Percentiles rank a stretch among this genome's conserved stretches.
phyloP scores from a whole-genome alignment of 768 basidiomycete species.

The Pseudohyphozyma bogoriensis region DNA sequence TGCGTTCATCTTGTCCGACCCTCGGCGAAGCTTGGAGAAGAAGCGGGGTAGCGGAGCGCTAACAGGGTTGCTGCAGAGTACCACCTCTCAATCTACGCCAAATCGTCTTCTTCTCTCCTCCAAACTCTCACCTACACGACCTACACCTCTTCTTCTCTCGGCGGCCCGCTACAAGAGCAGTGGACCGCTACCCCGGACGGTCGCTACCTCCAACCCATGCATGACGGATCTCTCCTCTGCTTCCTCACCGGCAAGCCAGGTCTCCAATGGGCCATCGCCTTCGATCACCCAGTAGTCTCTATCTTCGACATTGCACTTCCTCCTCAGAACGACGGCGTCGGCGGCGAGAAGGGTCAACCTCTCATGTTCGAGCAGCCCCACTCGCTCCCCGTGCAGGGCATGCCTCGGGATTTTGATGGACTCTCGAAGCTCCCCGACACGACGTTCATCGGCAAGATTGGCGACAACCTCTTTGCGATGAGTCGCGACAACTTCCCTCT shows the following conservation, averaged over 20 bases:
- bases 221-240: slow-evolving; percentile 66
- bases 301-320: slow-evolving; percentile 63
- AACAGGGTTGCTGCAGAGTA: slow-evolving; percentile 54
- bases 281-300: slow-evolving; percentile 47
- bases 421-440: slow-evolving; percentile 39
- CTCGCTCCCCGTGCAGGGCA: slow-evolving; percentile 46
- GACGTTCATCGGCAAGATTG: slow-evolving; percentile 70
- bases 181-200: slow-evolving; percentile 72
- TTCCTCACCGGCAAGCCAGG: slow-evolving; percentile 43
- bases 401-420: slow-evolving; percentile 47
- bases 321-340: slow-evolving; percentile 37
- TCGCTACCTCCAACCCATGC: slow-evolving; percentile 66
- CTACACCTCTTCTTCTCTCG: slow-evolving; percentile 57
- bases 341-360: slow-evolving; percentile 5
- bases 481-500: slow-evolving; percentile 71
- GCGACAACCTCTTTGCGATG: slow-evolving; percentile 59
- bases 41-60: neutral
- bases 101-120: slow-evolving; percentile 43
- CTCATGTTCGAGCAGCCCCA: slow-evolving; percentile 31
- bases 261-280: slow-evolving; percentile 29
- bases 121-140: slow-evolving; percentile 84
- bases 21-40: neutral
- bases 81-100: slow-evolving; percentile 69
- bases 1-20: slow-evolving; percentile 36
- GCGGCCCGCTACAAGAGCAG: slow-evolving; percentile 48